Evolutionary conservation across 2,329 filamentous ascomycete species (phyloP), one percentile per base, ranked within the genome.

Genomic region (Davidsoniella eucalypti): DNA sequence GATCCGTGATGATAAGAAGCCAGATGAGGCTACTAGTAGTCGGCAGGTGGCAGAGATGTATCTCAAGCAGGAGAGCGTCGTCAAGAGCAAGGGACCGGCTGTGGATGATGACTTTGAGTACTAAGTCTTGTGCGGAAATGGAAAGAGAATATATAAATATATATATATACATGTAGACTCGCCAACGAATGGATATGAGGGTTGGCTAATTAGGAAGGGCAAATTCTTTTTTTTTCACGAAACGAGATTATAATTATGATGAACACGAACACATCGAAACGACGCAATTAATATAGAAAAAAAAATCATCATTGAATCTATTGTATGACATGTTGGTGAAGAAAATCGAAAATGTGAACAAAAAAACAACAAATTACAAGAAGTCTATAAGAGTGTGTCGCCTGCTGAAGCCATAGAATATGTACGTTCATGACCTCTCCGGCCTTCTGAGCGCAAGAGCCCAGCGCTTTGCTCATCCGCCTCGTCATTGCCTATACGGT

Each of bases 71-170:
- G 90, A 96, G 69, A 85, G 82, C 57, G 86, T 94, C 47, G 69
- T 77, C 10, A 93, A 92, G 71, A 87, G 70, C 52, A 94, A 94
- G 69, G 84, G 82, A 0, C 85, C 86, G 3, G 73, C 81, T 44
- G 88, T 88, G 50, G 92, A 98, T 70, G 90, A 96, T 67, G 88
- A 96, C 64, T 98, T 95, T 67, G 92, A 98, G 70, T 98, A 98
- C 67, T 98, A 65, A 55, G 21, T 17, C 14, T n/a, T 16, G 21
- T 21, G 3, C 3, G 4, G 10, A 33, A 33, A 12, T 33, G 5
- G 10, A 12, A 33, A 33, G 38, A 10, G n/a, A 23, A 21, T 29
- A 39, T 40, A n/a, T n/a, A n/a, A n/a, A n/a, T n/a, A 5, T 16
- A 21, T 18, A 18, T 39, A 47, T 37, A 47, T 40, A 26, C 9